These are phyloP conservation scores for Cyberlindnera maclurae DNA, from an alignment of 805 yeast species.

Conservation along the genomic window DNA sequence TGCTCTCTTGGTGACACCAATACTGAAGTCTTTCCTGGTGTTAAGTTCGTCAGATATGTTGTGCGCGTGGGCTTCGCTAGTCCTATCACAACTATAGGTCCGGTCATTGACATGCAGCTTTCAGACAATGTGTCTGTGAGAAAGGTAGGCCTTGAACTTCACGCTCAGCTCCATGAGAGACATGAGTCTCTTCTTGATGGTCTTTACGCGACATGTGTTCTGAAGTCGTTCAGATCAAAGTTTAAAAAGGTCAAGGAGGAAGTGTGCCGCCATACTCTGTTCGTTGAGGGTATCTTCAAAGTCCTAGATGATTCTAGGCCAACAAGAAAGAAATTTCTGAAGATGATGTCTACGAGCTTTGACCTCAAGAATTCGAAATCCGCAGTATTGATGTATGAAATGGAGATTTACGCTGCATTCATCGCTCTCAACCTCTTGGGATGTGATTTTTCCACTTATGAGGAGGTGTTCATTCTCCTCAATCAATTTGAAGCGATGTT, in stretches of 20 bases:
- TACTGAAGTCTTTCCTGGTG: constrained; percentile 39
- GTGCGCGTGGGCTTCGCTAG: constrained; percentile 64
- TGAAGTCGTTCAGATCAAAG: constrained; percentile 35
- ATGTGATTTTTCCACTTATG: constrained; percentile 35
- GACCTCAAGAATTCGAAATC: constrained; percentile 20
- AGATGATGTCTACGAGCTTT: constrained; percentile 27
- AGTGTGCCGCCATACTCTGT: constrained; percentile 23
- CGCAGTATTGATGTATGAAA: constrained; percentile 9
- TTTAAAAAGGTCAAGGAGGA: constrained; percentile 14
- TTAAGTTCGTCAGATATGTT: constrained; percentile 47
- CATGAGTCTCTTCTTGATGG: constrained; percentile 68
- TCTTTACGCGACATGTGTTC: constrained; percentile 57
- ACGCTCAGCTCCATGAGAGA: constrained; percentile 49
- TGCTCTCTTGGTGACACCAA: constrained; percentile 41
- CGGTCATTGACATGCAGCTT: constrained; percentile 62
- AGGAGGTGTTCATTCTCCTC: constrained; percentile 43
- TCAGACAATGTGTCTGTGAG: constrained; percentile 39
- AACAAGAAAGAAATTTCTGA: constrained; percentile 36
- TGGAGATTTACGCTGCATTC: constrained; percentile 27
- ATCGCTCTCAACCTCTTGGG: constrained; percentile 33
- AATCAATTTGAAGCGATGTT: constrained; percentile 32
- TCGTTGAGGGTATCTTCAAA: constrained; percentile 34
- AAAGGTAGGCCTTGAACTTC: constrained; percentile 43
- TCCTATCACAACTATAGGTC: constrained; percentile 63
- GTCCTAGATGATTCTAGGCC: constrained; percentile 34